Evolutionary conservation across 495 filamentous ascomycete species (phyloP).

Genomic region (Daldinia bambusicola): DNA sequence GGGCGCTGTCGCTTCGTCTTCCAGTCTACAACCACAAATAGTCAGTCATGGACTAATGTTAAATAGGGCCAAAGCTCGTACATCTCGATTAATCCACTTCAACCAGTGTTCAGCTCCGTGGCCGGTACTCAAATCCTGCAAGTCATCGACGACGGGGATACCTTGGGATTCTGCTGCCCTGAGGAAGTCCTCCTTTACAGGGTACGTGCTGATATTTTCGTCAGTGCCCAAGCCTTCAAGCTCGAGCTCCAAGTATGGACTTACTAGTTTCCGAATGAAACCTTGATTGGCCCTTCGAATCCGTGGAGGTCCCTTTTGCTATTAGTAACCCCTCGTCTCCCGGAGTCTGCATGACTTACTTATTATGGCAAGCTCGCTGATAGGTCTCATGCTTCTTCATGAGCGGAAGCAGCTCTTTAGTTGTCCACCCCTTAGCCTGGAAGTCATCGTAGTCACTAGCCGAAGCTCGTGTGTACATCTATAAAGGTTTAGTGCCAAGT

Average conservation of each 20-base stretch:
- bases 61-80: conserved; percentile 46
- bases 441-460: conserved; percentile 88
- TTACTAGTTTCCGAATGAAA: conserved; percentile 80
- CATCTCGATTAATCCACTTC: conserved; percentile 78
- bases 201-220: conserved; percentile 58
- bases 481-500: conserved; percentile 8
- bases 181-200: conserved; percentile 81
- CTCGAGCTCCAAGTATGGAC: conserved; percentile 5
- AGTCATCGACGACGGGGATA: conserved; percentile 75
- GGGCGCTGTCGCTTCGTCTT: conserved; percentile 77
- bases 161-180: conserved; percentile 80
- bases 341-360: conserved; percentile 34
- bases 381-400: conserved; percentile 91
- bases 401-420: conserved; percentile 78
- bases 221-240: conserved; percentile 9
- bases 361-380: conserved; percentile 78
- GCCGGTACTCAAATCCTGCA: conserved; percentile 73
- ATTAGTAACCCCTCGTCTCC: conserved; percentile 19
- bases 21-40: conserved; percentile 59
- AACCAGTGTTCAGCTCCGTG: conserved; percentile 69
- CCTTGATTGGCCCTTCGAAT: conserved; percentile 84
- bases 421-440: conserved; percentile 81
- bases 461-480: conserved; percentile 89
- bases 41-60: conserved; percentile 19
- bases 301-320: conserved; percentile 71